A percentile compares a stretch with the other conserved stretches of the same genome.
Conservation (phyloP, 768 basidiomycete species). For the Zangia roseola region DNA sequence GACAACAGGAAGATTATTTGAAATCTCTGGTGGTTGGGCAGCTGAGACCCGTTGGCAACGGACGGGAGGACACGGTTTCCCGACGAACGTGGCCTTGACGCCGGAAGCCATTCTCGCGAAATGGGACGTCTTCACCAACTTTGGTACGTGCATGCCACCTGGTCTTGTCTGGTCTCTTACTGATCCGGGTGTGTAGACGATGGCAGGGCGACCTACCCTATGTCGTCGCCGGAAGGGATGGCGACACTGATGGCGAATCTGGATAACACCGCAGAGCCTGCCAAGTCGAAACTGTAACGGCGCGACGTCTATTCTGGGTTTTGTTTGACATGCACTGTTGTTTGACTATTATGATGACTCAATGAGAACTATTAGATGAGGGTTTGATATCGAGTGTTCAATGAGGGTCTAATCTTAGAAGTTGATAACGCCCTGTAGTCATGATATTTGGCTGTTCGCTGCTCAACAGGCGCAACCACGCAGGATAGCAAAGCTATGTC, state of each 20-base stretch:
- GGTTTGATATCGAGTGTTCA: too few species aligned
- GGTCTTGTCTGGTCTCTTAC: not conserved
- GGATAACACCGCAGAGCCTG: constrained; percentile 31
- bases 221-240: constrained; percentile 70
- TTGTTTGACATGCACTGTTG: too few species aligned
- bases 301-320: too few species aligned
- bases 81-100: constrained; percentile 66
- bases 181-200: constrained; percentile 50
- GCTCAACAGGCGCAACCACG: too few species aligned
- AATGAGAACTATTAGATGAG: too few species aligned
- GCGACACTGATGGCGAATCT: constrained; percentile 73
- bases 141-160: constrained; percentile 50
- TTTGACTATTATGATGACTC: too few species aligned
- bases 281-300: constrained; percentile 53
- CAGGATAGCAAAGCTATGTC: too few species aligned
- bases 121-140: constrained; percentile 83
- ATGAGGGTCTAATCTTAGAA: too few species aligned
- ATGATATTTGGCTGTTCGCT: too few species aligned
- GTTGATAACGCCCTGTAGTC: too few species aligned
- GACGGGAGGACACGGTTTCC: constrained; percentile 84
- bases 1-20: constrained; percentile 78
- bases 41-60: constrained; percentile 93
- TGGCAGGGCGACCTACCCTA: constrained; percentile 79
- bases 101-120: constrained; percentile 80
- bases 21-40: constrained; percentile 88